Evolutionary conservation across 1,139 yeast genomes (phyloP).

Genomic region (Blastobotrys aristatus): DNA sequence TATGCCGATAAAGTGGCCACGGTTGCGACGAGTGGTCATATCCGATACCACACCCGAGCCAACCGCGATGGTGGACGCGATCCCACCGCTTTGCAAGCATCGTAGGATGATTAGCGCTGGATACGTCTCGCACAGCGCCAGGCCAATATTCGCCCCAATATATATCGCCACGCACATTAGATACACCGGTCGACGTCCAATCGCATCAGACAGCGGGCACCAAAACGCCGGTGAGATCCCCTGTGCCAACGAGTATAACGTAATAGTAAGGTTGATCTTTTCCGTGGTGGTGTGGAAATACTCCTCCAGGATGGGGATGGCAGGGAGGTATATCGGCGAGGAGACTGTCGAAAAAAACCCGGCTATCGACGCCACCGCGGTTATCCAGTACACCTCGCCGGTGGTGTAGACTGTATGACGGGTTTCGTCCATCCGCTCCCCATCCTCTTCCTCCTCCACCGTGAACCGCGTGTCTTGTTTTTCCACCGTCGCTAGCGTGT

Average conservation of each 20-base stretch:
- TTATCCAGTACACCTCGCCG: constrained; percentile 37
- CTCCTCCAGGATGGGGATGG: constrained; percentile 48
- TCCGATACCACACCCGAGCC: constrained; percentile 67
- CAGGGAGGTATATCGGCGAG: constrained; percentile 70
- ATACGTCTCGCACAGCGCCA: constrained; percentile 52
- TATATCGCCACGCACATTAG: constrained; percentile 49
- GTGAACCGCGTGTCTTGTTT: neutral
- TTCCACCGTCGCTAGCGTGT: too few species aligned
- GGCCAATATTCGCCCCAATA: constrained; percentile 53
- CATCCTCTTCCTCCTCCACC: neutral
- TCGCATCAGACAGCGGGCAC: constrained; percentile 58
- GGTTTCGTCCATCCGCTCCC: neutral
- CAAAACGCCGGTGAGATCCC: constrained; percentile 63
- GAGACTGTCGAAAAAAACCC: constrained; percentile 63
- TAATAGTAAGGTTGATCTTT: constrained; percentile 60
- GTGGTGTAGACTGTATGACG: constrained; percentile 34
- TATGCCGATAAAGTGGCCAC: constrained; percentile 63
- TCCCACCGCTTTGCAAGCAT: constrained; percentile 64
- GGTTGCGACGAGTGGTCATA: constrained; percentile 50
- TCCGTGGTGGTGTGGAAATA: constrained; percentile 52
- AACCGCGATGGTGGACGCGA: constrained; percentile 65
- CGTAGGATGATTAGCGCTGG: constrained; percentile 53
- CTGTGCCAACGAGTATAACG: constrained; percentile 65
- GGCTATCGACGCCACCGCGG: constrained; percentile 40
- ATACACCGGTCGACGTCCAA: constrained; percentile 66